Evolutionary conservation across 805 yeast species (phyloP), one percentile per base, ranked within the genome.

Genomic region (Komagataella phaffii): DNA sequence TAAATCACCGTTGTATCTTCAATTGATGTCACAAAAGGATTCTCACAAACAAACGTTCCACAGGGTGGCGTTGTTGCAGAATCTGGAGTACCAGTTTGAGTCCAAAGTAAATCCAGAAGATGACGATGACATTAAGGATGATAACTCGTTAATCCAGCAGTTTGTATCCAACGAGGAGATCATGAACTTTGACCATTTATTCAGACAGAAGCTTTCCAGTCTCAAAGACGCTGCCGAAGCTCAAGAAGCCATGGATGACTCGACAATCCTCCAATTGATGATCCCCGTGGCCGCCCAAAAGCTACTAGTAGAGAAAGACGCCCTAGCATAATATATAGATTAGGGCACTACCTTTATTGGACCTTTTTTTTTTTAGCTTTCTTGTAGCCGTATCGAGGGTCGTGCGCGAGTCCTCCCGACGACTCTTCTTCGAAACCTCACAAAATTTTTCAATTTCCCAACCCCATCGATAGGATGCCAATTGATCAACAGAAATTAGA

Each of bases 401-500:
- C 40, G 40, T 30, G 40, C 40, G 40, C 40, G 14, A n/a, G 40
- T 30, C 40, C 40, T 8, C n/a, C 40, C 40, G 40, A 4, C 40
- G 40, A 30, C 40, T 30, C 40, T 30, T 30, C 40, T 30, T 30
- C 40, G 40, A 30, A 30, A 30, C 40, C 40, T 30, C 40, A 30
- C 40, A 30, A 30, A 30, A 30, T 30, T 30, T 30, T 30, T 30
- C 40, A 30, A 30, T 30, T 30, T 30, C 40, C 40, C 40, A 30
- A 30, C 40, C 40, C 40, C 40, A 30, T 30, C 40, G 40, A 30
- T 8, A 30, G 40, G 40, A 85, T 85, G 95, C 90, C 90, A 71
- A 77, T 85, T 70, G 96, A 89, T 74, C 95, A 90, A 76, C 96
- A 85, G 72, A 88, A 88, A 75, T 76, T 85, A 75, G 95, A 95